Base-by-base conservation (phyloP, 495 filamentous ascomycete species). In the Astrocystis sublimbata region DNA sequence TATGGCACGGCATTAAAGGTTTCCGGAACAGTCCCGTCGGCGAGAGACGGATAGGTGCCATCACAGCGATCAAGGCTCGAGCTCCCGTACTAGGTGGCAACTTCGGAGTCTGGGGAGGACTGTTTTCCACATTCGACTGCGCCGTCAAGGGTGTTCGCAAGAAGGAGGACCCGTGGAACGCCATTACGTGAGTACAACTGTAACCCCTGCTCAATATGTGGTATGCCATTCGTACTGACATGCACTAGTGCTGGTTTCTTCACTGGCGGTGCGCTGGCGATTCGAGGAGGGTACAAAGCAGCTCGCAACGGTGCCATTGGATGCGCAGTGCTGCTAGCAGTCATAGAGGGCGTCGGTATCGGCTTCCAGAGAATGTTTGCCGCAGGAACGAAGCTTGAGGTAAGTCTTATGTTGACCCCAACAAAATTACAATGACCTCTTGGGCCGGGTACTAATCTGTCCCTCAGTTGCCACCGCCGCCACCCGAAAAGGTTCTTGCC, bases 1-100 rank as follows among this genome's bases (percentile, higher is more conserved):
- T 98, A 74, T 98, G 94, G 94, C 94, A 98, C 78, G 96, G 96
- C 69, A 87, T 98, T 47, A 98, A 98, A 81, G 94, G 93, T 56
- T 96, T 91, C 81, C 79, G 93, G 46, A 96, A 96, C 82, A 85
- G 83, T 64, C 85, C 85, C 52, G 92, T 96, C 75, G 94, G 94
- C 68, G 96, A 98, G 84, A 85, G 94, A 69, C 83, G 93, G 75
- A 92, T 98, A 81, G 94, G 96, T 66, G 92, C 96, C 45, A 78
- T 98, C 76, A 97, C 96, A 66, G 94, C 94, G 31, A 93, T 98
- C 78, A 98, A 98, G 82, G 91, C 92, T 56, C 88, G 94, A 63
- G 96, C 94, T 31, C 94, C 94, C 2, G 93, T 98, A 47, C 83
- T 98, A 53, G 94, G 93, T 62, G 94, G 94, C 64, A 98, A 98